Evolutionary conservation across 2,329 filamentous ascomycete genomes (phyloP).

Genomic region (Hortaea sp.): DNA sequence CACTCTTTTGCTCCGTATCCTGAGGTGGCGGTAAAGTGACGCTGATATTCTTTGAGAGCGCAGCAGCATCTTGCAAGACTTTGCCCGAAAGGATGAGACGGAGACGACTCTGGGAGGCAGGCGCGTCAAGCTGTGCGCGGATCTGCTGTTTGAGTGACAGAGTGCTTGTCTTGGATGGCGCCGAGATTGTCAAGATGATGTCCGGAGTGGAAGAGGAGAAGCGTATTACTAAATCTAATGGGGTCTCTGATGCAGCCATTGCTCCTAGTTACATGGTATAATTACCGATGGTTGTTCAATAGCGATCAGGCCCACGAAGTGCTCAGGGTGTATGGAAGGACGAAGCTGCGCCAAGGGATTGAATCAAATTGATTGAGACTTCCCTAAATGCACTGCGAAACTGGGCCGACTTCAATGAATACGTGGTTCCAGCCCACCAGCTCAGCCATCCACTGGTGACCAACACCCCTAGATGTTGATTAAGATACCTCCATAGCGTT

Average conservation of each 20-base stretch:
- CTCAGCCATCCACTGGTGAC: no score
- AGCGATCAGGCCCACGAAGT: no score
- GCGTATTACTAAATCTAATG: slow-evolving; percentile 69
- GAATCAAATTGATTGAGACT: no score
- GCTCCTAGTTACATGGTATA: neutral
- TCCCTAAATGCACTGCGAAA: no score
- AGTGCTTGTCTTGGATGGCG: slow-evolving; percentile 59
- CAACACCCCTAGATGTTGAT: no score
- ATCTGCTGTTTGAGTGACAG: slow-evolving; percentile 74
- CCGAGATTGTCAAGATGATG: slow-evolving; percentile 63
- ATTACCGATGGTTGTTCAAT: no score
- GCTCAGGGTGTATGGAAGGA: no score
- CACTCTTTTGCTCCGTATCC: slow-evolving; percentile 22
- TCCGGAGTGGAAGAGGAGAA: slow-evolving; percentile 82
- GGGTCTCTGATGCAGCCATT: neutral
- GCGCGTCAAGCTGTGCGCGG: slow-evolving; percentile 55
- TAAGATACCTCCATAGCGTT: no score
- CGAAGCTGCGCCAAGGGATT: no score
- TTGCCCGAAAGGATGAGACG: slow-evolving; percentile 86
- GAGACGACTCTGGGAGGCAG: slow-evolving; percentile 58
- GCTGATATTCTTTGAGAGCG: slow-evolving; percentile 59
- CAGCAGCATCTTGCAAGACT: slow-evolving; percentile 63
- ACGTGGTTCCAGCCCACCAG: no score
- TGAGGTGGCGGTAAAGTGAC: slow-evolving; percentile 36
- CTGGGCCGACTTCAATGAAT: no score